phyloP scores from a whole-genome alignment of 306 rosid species.

The Inga oerstediana region DNA sequence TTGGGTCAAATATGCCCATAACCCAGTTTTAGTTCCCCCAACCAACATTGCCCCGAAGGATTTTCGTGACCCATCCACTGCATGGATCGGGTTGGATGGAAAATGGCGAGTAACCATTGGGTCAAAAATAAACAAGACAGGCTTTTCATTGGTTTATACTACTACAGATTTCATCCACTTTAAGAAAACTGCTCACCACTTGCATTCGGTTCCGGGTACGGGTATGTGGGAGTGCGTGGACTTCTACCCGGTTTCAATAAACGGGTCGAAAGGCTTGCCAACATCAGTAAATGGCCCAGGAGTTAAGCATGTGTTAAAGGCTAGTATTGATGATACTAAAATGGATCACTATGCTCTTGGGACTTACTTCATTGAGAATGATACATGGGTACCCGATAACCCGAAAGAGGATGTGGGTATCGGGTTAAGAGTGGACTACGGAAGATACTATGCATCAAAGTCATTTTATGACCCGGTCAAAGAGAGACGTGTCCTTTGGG shows the following conservation, averaged over 20 bases:
- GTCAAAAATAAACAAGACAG: slow-evolving; percentile 51
- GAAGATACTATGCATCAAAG: slow-evolving; percentile 88
- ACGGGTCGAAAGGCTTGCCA: slow-evolving; percentile 66
- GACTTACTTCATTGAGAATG: slow-evolving; percentile 55
- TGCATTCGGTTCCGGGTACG: slow-evolving; percentile 78
- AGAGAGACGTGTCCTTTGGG: slow-evolving; percentile 69
- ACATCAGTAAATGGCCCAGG: slow-evolving; percentile 56
- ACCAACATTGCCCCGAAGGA: slow-evolving; percentile 41
- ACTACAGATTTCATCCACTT: slow-evolving; percentile 56
- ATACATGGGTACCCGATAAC: slow-evolving; percentile 87
- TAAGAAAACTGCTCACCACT: slow-evolving; percentile 30
- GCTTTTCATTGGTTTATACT: slow-evolving; percentile 55
- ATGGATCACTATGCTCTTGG: slow-evolving; percentile 74
- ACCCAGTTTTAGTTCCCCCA: slow-evolving; percentile 76
- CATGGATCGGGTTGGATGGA: slow-evolving; percentile 62
- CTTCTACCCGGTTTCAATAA: slow-evolving; percentile 63
- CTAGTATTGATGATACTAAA: slow-evolving; percentile 72
- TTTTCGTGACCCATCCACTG: slow-evolving; percentile 83
- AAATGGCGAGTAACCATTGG: slow-evolving; percentile 73
- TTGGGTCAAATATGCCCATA: slow-evolving; percentile 69
- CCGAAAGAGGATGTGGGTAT: slow-evolving; percentile 82
- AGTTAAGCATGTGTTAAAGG: slow-evolving; percentile 76
- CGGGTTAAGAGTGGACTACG: slow-evolving; percentile 73
- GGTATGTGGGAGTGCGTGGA: slow-evolving; percentile 99
- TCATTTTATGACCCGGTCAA: slow-evolving; percentile 69